Percentiles rank a stretch among this genome's conserved stretches.
These are phyloP conservation scores for Ceratorhiza oryzae-sativae DNA, from an alignment of 1,284 basidiomycete species.

Conservation along the genomic window DNA sequence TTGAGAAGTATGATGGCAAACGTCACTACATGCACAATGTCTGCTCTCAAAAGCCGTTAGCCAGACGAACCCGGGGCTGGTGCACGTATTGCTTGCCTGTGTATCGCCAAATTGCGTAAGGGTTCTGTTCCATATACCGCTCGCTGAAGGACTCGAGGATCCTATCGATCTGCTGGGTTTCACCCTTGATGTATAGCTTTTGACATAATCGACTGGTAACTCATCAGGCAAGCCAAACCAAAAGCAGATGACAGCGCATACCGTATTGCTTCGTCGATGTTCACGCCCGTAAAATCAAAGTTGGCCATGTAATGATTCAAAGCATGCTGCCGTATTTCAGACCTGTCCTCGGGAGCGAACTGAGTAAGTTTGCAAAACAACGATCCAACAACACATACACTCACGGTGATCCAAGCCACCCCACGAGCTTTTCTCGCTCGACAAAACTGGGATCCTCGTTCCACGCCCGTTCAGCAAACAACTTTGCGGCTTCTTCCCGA, in stretches of 20 bases:
- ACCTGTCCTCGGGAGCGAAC: neutral
- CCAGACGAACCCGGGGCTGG: neutral
- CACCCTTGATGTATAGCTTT: constrained; percentile 37
- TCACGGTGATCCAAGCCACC: constrained; percentile 40
- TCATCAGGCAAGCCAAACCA: neutral
- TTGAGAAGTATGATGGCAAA: constrained; percentile 39
- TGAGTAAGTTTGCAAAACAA: constrained; percentile 37
- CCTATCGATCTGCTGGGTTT: constrained; percentile 38
- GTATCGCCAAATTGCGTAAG: constrained; percentile 7
- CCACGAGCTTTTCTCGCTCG: constrained; percentile 35
- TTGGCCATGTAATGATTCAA: constrained; percentile 25
- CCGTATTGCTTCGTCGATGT: constrained; percentile 37
- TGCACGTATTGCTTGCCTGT: constrained; percentile 19
- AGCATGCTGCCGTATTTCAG: constrained; percentile 34
- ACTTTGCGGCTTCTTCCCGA: constrained; percentile 19
- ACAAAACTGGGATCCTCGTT: constrained; percentile 34
- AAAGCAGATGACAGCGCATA: neutral
- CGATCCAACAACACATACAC: constrained; percentile 23
- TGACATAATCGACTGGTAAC: constrained; percentile 20
- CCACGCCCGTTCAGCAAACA: constrained; percentile 38
- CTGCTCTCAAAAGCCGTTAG: neutral
- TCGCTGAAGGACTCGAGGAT: constrained; percentile 34
- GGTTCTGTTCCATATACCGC: constrained; percentile 23
- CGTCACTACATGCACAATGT: constrained; percentile 35
- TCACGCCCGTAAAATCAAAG: constrained; percentile 20